Percentiles rank a stretch among this genome's conserved stretches.
Evolutionary conservation across 139 green algal genomes (phyloP).

Genomic region (Chlamydomonas incerta): DNA sequence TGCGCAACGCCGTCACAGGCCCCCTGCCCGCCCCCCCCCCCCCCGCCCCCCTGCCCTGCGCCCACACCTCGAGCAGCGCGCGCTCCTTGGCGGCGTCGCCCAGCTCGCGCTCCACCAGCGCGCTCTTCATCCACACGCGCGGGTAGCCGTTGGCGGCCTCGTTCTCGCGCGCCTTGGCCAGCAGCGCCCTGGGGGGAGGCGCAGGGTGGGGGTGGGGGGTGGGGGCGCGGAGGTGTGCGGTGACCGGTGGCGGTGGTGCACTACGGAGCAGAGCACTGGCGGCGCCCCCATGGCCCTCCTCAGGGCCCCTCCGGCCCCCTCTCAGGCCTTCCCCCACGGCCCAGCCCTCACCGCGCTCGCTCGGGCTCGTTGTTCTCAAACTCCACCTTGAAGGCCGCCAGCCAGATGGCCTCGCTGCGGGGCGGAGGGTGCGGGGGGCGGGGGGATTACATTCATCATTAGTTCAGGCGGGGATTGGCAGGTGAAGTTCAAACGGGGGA

Average conservation of each 20-base stretch:
- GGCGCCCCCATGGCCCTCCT: too few relatives aligned
- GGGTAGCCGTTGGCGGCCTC: slow-evolving; percentile 67
- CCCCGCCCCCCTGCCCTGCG: not conserved
- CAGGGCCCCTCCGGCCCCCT: not conserved
- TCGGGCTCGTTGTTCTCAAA: slow-evolving; percentile 93
- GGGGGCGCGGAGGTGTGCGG: too few relatives aligned
- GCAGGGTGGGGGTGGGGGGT: too few relatives aligned
- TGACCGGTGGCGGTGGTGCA: too few relatives aligned
- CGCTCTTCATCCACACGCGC: slow-evolving; percentile 98
- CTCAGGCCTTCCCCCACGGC: not conserved
- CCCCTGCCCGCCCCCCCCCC: not conserved
- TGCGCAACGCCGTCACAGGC: too few relatives aligned
- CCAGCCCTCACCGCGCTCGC: not conserved
- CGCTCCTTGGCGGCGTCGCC: slow-evolving; percentile 75
- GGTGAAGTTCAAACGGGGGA: too few relatives aligned
- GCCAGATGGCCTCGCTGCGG: slow-evolving; percentile 90
- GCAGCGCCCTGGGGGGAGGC: slow-evolving; percentile 45
- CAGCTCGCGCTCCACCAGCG: slow-evolving; percentile 93
- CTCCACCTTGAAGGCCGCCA: slow-evolving; percentile 99
- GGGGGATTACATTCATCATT: too few relatives aligned
- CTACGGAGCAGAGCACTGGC: too few relatives aligned
- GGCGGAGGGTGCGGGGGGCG: too few relatives aligned
- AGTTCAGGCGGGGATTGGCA: too few relatives aligned
- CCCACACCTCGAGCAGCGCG: slow-evolving; percentile 70
- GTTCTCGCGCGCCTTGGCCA: slow-evolving; percentile 83